Conservation (phyloP, 2,329 filamentous ascomycete species). For the Sporothrix brunneoviolacea region DNA sequence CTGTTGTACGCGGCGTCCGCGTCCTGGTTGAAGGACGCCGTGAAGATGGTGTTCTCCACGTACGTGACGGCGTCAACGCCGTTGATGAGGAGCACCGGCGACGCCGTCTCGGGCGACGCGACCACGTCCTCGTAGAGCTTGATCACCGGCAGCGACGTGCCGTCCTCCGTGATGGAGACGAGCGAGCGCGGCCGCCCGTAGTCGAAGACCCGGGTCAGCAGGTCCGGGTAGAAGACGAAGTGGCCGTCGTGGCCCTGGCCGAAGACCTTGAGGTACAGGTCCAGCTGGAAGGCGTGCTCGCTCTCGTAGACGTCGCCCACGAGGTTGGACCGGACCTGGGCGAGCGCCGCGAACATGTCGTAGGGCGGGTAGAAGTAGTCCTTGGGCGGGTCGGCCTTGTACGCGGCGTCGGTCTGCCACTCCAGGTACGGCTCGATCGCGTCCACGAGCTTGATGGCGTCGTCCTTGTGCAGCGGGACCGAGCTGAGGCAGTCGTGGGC, state of each 20-base stretch:
- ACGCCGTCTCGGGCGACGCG: conserved; percentile 17
- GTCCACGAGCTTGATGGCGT: conserved; percentile 33
- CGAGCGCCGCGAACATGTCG: conserved; percentile 32
- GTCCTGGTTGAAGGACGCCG: conserved; percentile 27
- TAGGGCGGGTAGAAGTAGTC: conserved; percentile 33
- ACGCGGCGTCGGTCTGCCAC: conserved; percentile 34
- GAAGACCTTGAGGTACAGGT: conserved; percentile 33
- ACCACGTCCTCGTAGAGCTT: conserved; percentile 36
- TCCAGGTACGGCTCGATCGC: conserved; percentile 35
- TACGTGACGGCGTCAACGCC: conserved; percentile 29
- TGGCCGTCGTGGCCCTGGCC: conserved; percentile 36
- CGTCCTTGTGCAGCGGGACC: conserved; percentile 33
- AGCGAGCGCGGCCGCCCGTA: conserved; percentile 34
- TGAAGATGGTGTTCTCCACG: conserved; percentile 35
- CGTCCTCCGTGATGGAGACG: conserved; percentile 32
- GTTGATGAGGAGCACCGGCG: conserved; percentile 24
- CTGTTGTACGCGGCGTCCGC: conserved; percentile 31
- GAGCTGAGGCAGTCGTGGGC: conserved; percentile 36
- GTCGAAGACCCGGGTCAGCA: conserved; percentile 31
- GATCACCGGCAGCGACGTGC: conserved; percentile 33
- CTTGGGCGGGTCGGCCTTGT: conserved; percentile 32
- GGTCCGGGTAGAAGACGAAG: conserved; percentile 35
- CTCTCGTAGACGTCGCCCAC: conserved; percentile 30
- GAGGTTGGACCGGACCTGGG: conserved; percentile 27
- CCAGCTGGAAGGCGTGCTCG: conserved; percentile 36